phyloP scores from a whole-genome alignment of 2,329 filamentous ascomycete species.

The Nigrospora osmanthi region DNA sequence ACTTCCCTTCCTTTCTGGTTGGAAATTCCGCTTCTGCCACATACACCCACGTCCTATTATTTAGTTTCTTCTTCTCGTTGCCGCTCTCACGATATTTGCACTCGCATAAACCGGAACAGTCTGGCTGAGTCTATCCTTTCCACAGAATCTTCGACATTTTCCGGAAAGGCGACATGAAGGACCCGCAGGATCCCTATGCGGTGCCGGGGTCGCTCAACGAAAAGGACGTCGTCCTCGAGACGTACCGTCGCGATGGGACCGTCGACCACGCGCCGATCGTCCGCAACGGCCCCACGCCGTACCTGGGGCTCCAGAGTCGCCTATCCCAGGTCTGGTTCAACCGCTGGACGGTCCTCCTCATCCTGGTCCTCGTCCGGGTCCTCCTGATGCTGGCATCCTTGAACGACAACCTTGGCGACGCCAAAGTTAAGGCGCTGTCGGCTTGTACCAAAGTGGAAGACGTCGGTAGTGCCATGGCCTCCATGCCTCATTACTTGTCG shows the following conservation, averaged over 20 bases:
- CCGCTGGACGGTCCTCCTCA: slow-evolving; percentile 84
- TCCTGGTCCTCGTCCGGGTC: slow-evolving; percentile 77
- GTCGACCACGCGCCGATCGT: too few species aligned
- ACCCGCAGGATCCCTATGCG: not conserved
- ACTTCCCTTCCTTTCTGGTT: not conserved
- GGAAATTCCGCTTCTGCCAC: not conserved
- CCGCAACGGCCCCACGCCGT: slow-evolving; percentile 54
- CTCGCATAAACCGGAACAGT: too few species aligned
- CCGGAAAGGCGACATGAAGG: too few species aligned
- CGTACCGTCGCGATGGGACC: too few species aligned
- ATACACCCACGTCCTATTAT: too few species aligned
- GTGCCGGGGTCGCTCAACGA: not conserved
- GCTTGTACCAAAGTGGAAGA: slow-evolving; percentile 91
- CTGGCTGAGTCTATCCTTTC: too few species aligned
- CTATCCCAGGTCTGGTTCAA: slow-evolving; percentile 98
- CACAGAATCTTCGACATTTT: too few species aligned
- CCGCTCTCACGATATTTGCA: too few species aligned
- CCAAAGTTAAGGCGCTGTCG: slow-evolving; percentile 73
- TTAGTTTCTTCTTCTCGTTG: too few species aligned
- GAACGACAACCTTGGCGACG: slow-evolving; percentile 65
- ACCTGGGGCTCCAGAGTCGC: slow-evolving; percentile 80
- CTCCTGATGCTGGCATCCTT: slow-evolving; percentile 69
- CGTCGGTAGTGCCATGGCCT: slow-evolving; percentile 90
- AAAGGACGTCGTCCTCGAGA: not conserved
- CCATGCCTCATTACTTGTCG: slow-evolving; percentile 94